Percentiles rank a stretch among this genome's conserved stretches.
phyloP scores from a whole-genome alignment of 306 rosid species.

The Pterocarpus macrocarpus region DNA sequence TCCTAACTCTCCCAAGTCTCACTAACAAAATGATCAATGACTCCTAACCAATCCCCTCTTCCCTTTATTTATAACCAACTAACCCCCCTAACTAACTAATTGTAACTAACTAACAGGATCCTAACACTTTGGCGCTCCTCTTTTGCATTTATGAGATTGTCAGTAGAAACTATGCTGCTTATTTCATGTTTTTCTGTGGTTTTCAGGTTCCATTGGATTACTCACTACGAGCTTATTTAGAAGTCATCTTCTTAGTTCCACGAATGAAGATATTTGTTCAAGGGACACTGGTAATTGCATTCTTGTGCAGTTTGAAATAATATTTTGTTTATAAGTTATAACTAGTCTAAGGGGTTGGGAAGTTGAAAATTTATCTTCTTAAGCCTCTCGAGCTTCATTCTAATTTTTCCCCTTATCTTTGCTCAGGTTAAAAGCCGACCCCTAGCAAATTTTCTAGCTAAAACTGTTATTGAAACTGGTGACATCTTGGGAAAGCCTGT shows the following conservation, averaged over 20 bases:
- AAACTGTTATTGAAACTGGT: constrained; percentile 55
- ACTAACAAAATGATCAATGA: no score
- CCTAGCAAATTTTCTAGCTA: constrained; percentile 56
- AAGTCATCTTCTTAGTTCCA: constrained; percentile 68
- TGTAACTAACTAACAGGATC: no score
- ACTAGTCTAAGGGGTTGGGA: neutral
- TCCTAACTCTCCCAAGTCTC: no score
- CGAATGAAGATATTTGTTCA: constrained; percentile 71
- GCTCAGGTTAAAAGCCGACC: constrained; percentile 64
- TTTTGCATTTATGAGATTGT: constrained; percentile 18
- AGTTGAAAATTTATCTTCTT: neutral
- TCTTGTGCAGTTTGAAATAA: constrained; percentile 17
- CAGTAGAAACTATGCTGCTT: constrained; percentile 4
- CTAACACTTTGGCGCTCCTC: constrained; percentile 24
- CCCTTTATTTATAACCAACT: no score
- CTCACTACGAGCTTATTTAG: constrained; percentile 66
- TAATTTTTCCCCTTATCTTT: constrained; percentile 42
- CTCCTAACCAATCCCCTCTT: no score
- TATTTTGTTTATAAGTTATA: neutral
- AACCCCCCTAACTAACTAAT: no score
- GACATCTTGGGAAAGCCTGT: constrained; percentile 50
- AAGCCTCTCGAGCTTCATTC: constrained; percentile 5
- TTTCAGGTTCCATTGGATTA: constrained; percentile 67
- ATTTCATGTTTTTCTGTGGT: constrained; percentile 27
- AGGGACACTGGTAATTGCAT: constrained; percentile 56